These are phyloP conservation scores for Puccinia horiana DNA, from an alignment of 1,284 basidiomycete genomes.

Conservation along the genomic window DNA sequence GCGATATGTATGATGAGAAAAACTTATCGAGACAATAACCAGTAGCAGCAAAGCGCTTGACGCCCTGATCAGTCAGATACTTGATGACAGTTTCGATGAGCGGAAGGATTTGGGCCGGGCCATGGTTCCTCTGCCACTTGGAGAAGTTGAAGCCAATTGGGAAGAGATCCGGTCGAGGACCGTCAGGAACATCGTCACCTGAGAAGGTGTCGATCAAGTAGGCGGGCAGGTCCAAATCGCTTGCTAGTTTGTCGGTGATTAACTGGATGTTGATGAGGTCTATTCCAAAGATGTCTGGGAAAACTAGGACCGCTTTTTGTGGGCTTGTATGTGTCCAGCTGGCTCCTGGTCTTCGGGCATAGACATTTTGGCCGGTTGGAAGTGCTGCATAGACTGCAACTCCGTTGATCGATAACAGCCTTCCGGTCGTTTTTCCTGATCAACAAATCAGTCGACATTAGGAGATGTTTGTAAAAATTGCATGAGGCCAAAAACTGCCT, in stretches of 20 bases:
- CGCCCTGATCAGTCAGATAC: constrained; percentile 8
- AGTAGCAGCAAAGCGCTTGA: constrained; percentile 13
- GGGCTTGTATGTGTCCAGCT: not conserved
- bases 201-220: constrained; percentile 41
- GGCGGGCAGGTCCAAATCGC: not conserved
- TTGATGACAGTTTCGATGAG: constrained; percentile 25
- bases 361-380: not conserved
- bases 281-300: constrained; percentile 39
- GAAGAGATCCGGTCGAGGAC: not conserved
- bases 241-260: constrained; percentile 29
- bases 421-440: not conserved
- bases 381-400: constrained; percentile 18
- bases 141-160: not conserved
- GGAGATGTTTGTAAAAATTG: not conserved
- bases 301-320: constrained; percentile 31
- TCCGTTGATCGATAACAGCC: not conserved
- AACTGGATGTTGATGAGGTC: constrained; percentile 22
- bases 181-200: constrained; percentile 5
- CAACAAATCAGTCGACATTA: not conserved
- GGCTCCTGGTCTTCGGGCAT: not conserved
- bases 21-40: constrained; percentile 42
- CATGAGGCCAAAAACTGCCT: not conserved
- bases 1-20: not conserved
- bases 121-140: constrained; percentile 4
- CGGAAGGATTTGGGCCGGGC: not conserved